Evolutionary conservation across 208 protist genomes (phyloP).

Genomic region (Acanthamoeba healyi): DNA sequence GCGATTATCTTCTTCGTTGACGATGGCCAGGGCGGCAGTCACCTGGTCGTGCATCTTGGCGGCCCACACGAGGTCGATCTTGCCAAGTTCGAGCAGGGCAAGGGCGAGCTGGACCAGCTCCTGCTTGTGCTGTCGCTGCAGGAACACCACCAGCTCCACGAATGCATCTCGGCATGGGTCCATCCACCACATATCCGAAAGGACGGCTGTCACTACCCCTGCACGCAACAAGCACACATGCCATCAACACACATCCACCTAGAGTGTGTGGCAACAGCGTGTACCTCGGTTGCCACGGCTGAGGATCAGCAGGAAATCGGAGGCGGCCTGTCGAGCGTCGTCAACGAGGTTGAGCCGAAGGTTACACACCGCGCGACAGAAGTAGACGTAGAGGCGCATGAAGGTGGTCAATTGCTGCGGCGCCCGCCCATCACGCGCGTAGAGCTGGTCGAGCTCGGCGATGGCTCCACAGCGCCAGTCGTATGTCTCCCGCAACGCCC

Average conservation of each 20-base stretch:
- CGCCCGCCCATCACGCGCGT: neutral
- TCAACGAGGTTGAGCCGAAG: neutral
- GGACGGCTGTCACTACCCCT: neutral
- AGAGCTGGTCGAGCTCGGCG: neutral
- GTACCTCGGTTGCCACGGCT: conserved; percentile 23
- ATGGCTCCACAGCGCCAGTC: neutral
- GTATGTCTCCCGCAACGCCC: neutral
- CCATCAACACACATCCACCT: neutral
- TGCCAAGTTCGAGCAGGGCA: neutral
- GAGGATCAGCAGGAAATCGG: neutral
- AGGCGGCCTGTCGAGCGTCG: neutral
- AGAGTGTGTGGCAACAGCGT: neutral
- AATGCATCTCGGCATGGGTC: neutral
- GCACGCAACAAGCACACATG: neutral
- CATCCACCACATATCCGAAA: conserved; percentile 43
- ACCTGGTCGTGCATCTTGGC: neutral
- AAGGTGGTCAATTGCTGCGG: neutral
- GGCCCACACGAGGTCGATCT: neutral
- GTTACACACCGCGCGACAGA: neutral
- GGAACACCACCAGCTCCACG: neutral
- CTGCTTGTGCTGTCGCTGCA: neutral
- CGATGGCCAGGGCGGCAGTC: neutral
- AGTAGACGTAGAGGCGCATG: neutral
- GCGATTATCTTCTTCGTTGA: too few species aligned
- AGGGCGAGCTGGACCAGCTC: neutral